Base-by-base conservation (phyloP, 2,329 filamentous ascomycete species). In the Aspergillus brasiliensis region DNA sequence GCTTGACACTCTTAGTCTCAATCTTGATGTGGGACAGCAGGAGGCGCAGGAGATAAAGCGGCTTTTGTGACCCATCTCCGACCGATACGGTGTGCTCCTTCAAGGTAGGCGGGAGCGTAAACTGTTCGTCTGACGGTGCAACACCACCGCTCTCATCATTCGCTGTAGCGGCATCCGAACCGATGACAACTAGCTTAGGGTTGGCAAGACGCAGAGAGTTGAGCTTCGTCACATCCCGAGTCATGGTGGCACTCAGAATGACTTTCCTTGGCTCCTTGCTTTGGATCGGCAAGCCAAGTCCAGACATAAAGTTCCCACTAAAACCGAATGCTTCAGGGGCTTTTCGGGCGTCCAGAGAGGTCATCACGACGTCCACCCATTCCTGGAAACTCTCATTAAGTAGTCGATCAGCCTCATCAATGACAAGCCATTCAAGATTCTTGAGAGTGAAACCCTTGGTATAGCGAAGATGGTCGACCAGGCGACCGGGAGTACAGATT, bases 381-480 rank as follows among this genome's bases (percentile, higher is more conserved):
- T 94, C 90, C 73, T 97, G 93, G 75, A 95, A 97, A 70, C 90
- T 93, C 74, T 98, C 91, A 46, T 93, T 90, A 5, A 98, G 84
- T 11, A 98, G 81, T 71, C 95, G 92, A 75, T 98, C 94, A 10
- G 94, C 95, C 77, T 98, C 94, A 69, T 98, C 94, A 48, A 97
- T 90, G 2, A 97, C 86, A 0, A 98, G 82, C 92, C 93, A 98
- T 62, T 91, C 86, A 4, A 97, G 81, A 71, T 90, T 84, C 58
- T 90, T 85, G 21, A 98, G 81, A 0, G 83, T 86, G 73, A 98
- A 97, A 0, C 92, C 92, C 3, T 86, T 86, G 0, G 94, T 98
- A 61, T 88, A 88, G 64, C 89, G 88, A 53, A 97, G 84, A 75
- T 98, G 94, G 69, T 98, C 94, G 3, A 98, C 92, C 0, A 98